Base-by-base conservation (phyloP, 768 basidiomycete genomes). In the Psilocybe sp. region DNA sequence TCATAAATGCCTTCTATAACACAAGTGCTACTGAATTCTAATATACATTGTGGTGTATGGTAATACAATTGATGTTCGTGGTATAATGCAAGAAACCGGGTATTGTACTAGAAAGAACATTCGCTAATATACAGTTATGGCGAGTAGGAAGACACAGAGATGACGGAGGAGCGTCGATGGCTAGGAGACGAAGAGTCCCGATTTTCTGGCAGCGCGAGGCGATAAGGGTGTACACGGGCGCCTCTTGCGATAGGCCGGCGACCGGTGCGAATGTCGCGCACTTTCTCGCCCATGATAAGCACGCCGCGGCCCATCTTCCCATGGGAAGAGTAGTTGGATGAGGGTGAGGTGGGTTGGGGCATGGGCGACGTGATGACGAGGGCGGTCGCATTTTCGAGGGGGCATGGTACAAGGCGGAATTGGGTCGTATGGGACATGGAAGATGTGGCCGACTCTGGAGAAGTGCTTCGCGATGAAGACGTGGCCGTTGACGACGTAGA, bases 211-310 rank as follows among this genome's bases (percentile, higher is more conserved):
- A 50, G 58, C 32, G 58, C 49, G 23, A 68, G 50, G 18, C 53
- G 60, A 62, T 84, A 87, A 2, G 84, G 83, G 52, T 80, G 77
- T 7, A 85, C 54, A 16, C 79, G 72, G 8, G 76, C 70, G 34
- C 78, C 78, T 52, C 72, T 73, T 12, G 71, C 66, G 20, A 80
- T 52, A 14, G 63, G 72, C 32, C 69, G 63, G 32, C 55, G 38
- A 1, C 73, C 68, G 10, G 73, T 66, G 46, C 81, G 78, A 41
- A 84, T 64, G 15, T 67, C 64, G 38, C 74, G 66, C 13, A 82
- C 57, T 0, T 76, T 74, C 1, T 70, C 68, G 1, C 82, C 83
- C 12, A 81, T 70, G 45, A 82, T 63, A 32, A 86, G 69, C 18
- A 80, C 58, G 0, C 75, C 66, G 5, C 51, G 52, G 31, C 54